Evolutionary conservation across 352 stramenopile species (phyloP).

Genomic region (Globisporangium iwayamae): DNA sequence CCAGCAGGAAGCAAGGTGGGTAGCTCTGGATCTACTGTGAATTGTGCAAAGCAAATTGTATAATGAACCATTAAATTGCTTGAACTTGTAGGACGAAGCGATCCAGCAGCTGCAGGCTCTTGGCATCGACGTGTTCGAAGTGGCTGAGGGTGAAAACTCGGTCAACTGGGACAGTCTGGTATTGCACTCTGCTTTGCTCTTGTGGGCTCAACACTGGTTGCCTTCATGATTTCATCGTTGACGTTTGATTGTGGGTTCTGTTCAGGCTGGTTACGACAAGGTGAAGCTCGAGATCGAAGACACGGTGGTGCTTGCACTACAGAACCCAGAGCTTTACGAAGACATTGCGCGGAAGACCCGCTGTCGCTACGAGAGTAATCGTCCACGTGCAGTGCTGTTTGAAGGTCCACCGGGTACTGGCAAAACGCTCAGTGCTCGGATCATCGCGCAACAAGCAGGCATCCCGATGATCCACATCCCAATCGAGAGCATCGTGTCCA

Average conservation of each 20-base stretch:
- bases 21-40: background rate
- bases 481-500: slow-evolving; percentile 92
- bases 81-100: slow-evolving; percentile 50
- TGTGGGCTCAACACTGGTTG: background rate
- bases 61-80: background rate
- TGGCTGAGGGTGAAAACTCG: slow-evolving; percentile 40
- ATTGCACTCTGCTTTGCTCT: slow-evolving; percentile 2
- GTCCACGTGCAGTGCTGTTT: slow-evolving; percentile 88
- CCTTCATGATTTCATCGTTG: background rate
- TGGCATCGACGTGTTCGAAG: slow-evolving; percentile 82
- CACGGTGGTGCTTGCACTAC: slow-evolving; percentile 88
- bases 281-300: slow-evolving; percentile 92
- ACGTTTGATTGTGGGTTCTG: background rate
- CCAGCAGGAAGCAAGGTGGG: slow-evolving; percentile 42
- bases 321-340: slow-evolving; percentile 91
- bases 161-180: slow-evolving; percentile 86
- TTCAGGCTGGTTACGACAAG: slow-evolving; percentile 84
- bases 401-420: slow-evolving; percentile 93
- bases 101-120: slow-evolving; percentile 78
- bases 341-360: slow-evolving; percentile 88
- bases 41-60: background rate
- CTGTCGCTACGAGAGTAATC: slow-evolving; percentile 87
- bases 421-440: slow-evolving; percentile 92
- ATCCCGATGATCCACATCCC: slow-evolving; percentile 93
- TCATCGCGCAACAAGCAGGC: slow-evolving; percentile 90